Evolutionary conservation across 2,329 filamentous ascomycete genomes (phyloP).

Genomic region (Colletotrichum viniferum): DNA sequence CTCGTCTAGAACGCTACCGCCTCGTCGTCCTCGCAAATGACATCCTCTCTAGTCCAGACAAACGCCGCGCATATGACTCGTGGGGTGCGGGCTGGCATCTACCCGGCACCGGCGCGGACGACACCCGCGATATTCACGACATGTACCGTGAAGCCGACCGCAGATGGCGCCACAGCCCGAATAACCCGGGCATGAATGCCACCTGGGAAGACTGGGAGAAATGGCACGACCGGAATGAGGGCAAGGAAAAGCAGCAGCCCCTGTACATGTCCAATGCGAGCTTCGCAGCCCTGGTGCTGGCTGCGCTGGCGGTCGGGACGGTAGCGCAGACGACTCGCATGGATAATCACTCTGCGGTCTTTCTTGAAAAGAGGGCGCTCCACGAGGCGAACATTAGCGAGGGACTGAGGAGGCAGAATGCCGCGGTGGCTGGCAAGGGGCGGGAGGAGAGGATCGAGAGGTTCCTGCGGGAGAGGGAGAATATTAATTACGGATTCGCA

Average conservation of each 20-base stretch:
- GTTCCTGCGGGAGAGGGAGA: constrained; percentile 78
- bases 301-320: constrained; percentile 68
- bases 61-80: constrained; percentile 80
- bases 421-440: constrained; percentile 55
- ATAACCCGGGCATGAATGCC: constrained; percentile 69
- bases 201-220: constrained; percentile 99
- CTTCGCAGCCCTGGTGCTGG: constrained; percentile 75
- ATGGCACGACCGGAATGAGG: constrained; percentile 66
- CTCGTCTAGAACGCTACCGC: constrained; percentile 86
- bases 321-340: constrained; percentile 76
- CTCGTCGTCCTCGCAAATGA: constrained; percentile 87
- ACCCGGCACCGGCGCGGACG: constrained; percentile 55
- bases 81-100: constrained; percentile 78
- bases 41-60: constrained; percentile 81
- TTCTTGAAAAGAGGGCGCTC: constrained; percentile 70
- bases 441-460: constrained; percentile 73
- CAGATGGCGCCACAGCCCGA: constrained; percentile 53
- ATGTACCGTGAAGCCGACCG: constrained; percentile 43
- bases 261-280: constrained; percentile 78
- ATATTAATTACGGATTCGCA: constrained; percentile 35
- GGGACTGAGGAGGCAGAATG: constrained; percentile 57
- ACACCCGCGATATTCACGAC: constrained; percentile 41
- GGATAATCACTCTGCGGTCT: constrained; percentile 61
- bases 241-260: constrained; percentile 53
- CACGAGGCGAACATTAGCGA: constrained; percentile 71